Conservation (phyloP, 257 asterid species). For the Solanum habrochaites region DNA sequence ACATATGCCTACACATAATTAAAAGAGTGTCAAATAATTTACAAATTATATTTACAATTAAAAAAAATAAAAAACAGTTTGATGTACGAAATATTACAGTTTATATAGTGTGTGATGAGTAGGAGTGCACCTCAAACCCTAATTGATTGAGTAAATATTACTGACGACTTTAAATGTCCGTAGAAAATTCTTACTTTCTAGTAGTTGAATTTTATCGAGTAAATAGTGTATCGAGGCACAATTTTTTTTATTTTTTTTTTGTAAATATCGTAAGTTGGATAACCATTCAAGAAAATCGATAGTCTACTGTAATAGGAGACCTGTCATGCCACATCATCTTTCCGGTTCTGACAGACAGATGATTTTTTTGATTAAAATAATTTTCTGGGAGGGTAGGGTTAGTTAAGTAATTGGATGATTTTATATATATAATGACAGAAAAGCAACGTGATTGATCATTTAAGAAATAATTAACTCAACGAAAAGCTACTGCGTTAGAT, state of each 20-base stretch:
- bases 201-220: neutral
- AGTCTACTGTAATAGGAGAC: neutral
- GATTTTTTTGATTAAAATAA: neutral
- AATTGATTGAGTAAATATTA: neutral
- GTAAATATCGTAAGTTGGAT: neutral
- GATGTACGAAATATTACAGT: neutral
- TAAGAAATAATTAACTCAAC: neutral
- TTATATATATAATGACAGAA: neutral
- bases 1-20: slow-evolving; percentile 28
- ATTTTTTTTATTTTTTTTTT: too few species aligned
- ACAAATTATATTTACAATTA: neutral
- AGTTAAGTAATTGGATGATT: neutral
- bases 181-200: neutral
- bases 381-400: neutral
- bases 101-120: neutral
- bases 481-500: neutral
- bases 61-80: fast-evolving
- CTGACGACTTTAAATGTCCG: neutral
- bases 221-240: neutral
- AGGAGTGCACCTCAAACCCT: neutral
- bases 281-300: neutral
- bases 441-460: neutral
- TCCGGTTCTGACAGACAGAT: neutral
- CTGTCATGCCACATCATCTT: neutral
- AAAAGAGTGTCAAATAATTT: neutral